Conservation (phyloP, 192 early-diverging fungal species). For the Entomortierella lignicola region DNA sequence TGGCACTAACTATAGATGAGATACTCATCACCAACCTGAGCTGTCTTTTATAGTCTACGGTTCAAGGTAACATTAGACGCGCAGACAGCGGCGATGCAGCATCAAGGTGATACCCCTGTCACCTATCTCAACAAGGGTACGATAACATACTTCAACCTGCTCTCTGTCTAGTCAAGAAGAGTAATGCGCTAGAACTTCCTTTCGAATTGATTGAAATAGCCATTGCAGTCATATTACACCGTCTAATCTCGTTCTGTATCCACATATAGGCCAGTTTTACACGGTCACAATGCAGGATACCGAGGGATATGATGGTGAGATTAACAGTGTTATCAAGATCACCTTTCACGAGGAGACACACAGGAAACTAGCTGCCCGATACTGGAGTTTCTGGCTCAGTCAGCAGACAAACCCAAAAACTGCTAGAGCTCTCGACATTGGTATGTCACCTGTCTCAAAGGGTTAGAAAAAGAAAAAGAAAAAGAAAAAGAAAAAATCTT, state of each 20-base stretch:
- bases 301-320: conserved; percentile 58
- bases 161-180: neutral
- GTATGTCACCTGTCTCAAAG: conserved; percentile 24
- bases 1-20: neutral
- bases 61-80: conserved; percentile 55
- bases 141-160: neutral
- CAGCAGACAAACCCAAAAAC: conserved; percentile 69
- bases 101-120: conserved; percentile 66
- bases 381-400: conserved; percentile 83
- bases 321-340: conserved; percentile 68
- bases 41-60: conserved; percentile 25
- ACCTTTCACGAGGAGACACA: conserved; percentile 80
- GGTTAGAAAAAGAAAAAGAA: neutral
- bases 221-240: neutral
- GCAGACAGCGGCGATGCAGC: conserved; percentile 64
- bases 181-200: neutral
- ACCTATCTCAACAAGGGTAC: conserved; percentile 82
- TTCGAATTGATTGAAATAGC: neutral
- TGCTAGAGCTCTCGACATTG: conserved; percentile 74
- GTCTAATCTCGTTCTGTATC: neutral
- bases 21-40: neutral
- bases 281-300: conserved; percentile 64
- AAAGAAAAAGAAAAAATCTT: neutral
- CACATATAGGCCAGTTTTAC: conserved; percentile 66
- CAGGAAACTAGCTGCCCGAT: conserved; percentile 68